Percentiles rank a stretch among this genome's conserved stretches.
Evolutionary conservation across 257 asterid genomes (phyloP).

Genomic region (Fraxinus quadrangulata): DNA sequence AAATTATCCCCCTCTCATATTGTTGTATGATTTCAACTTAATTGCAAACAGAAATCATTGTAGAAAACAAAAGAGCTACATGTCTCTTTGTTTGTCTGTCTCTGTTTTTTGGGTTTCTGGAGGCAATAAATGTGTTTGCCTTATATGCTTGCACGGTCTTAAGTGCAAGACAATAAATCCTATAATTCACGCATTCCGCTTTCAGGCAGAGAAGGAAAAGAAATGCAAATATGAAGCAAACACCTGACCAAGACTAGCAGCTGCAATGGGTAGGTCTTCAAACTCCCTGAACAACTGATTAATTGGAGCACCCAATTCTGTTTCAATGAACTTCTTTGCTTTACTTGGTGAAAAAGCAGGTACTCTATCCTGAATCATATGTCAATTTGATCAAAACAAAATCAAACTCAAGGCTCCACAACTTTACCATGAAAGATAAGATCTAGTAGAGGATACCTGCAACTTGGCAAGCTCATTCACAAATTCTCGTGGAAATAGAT

Average conservation of each 20-base stretch:
- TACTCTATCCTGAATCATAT: neutral
- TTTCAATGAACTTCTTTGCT: conserved; percentile 59
- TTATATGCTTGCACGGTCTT: neutral
- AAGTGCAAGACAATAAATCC: neutral
- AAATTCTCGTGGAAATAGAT: conserved; percentile 86
- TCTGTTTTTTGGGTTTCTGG: neutral
- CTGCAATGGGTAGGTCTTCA: conserved; percentile 94
- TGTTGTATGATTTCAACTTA: too few species aligned
- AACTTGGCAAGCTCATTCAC: conserved; percentile 93
- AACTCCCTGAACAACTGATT: conserved; percentile 68
- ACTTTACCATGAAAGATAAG: neutral
- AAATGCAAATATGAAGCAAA: conserved; percentile 2
- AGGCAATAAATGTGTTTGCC: neutral
- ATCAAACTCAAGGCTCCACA: neutral
- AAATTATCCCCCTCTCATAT: neutral
- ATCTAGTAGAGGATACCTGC: conserved; percentile 52
- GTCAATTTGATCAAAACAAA: neutral
- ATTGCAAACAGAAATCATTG: neutral
- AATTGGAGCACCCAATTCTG: conserved; percentile 84
- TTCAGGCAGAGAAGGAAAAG: neutral
- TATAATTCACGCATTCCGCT: neutral
- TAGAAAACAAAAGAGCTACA: neutral
- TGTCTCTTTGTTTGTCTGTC: neutral
- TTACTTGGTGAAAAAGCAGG: conserved; percentile 4
- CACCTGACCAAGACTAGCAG: conserved; percentile 99